Evolutionary conservation across 2,329 filamentous ascomycete species (phyloP), one percentile per base, ranked within the genome.

Genomic region (Huntiella decipiens): DNA sequence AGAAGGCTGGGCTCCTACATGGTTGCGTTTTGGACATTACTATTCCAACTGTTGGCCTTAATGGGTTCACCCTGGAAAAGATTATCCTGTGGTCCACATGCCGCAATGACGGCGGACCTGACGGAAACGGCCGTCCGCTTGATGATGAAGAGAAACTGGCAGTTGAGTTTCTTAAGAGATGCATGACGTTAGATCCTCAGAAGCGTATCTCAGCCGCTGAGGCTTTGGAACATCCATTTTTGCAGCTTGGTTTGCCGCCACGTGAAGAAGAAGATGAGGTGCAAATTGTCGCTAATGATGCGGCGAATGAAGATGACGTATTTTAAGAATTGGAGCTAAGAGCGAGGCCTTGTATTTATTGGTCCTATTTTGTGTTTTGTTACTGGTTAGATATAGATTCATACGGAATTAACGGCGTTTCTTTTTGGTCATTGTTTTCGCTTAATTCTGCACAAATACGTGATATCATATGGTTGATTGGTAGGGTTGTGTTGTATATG

Each of bases 1-100:
- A 80, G 57, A 67, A 74, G 32, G 82, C 81, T 3, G 85, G 84
- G 0, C 66, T 85, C 13, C 67, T 94, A 43, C 91, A 98, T 57
- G 91, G 91, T 1, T 83, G 87, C 55, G 77, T 93, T 48, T 85
- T 96, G 52, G 86, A 98, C 61, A 91, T 84, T 0, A 93, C 76
- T 50, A 86, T 98, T 48, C 88, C 88, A 1, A 95, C 84, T 1
- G 81, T 98, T 53, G 84, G 83, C 38, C 77, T 82, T 53, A 74
- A 77, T 38, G 91, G 91, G 1, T 93, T 93, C 59, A 78, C 74
- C 4, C 77, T 94, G 54, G 85, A 94, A 61, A 91, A 93, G 63
- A 91, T 98, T 54, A 79, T 98, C 52, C 68, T 94, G 42, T 98
- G 91, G 91, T 91, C 85, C 56, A 94, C 85, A 19, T 83, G 82